Base-by-base conservation (phyloP, 352 stramenopile genomes). In the Thraustotheca clavata region DNA sequence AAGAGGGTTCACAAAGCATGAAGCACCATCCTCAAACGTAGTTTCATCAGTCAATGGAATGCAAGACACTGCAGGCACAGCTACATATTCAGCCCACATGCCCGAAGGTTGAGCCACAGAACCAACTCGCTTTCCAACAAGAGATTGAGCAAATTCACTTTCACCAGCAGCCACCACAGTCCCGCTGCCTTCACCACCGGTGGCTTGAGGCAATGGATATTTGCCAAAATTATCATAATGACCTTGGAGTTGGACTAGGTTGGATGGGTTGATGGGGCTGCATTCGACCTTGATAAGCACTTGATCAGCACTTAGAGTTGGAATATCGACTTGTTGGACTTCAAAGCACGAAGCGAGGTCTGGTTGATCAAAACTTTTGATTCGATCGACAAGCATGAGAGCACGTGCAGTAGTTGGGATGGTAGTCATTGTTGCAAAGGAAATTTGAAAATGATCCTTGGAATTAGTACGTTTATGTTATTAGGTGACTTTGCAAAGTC, bases 31-130 rank as follows among this genome's bases (percentile, higher is more conserved):
- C 50, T 73, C 62, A 32, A 59, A 69, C 22, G 40, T 39, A 32
- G 68, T 38, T 4, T 69, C 48, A 27, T 48, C 6, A 11, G 59
- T 57, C 3, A 73, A 38, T 20, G 57, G 61, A 9, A 72, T 40
- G 29, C 46, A 49, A 7, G 26, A 29, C 16, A 35, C 52, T 4
- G 59, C 40, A 0, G 24, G 9, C 20, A 59, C 35, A 12, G 60
- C 39, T 6, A 62, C 67, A 52, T 73, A 73, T 35, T 73, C 69
- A 29, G 63, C 57, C 63, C 67, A 73, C n/a, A 62, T 61, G 9
- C 68, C 67, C 26, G 26, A 8, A 20, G 16, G 16, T 24, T 47
- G 20, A 8, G 33, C 36, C 18, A 73, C 33, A n/a, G 50, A 61
- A 3, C 34, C 63, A 5, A 73, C 67, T 16, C 31, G 35, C 18